Conservation (phyloP, 305 asterid genomes). For the Fraxinus platypoda region DNA sequence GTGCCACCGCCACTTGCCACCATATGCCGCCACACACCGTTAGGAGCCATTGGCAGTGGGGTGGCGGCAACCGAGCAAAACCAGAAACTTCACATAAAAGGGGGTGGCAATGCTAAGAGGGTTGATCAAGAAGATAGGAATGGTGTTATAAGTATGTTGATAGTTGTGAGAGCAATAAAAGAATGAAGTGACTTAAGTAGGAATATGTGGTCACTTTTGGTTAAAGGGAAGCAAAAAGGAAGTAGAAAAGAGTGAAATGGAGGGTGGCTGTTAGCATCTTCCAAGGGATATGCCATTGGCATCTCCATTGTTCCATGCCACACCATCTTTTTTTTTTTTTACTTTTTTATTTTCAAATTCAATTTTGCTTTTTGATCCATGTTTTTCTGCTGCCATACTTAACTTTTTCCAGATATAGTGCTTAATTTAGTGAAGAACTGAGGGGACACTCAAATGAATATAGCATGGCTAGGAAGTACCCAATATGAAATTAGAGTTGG, state of each 20-base stretch:
- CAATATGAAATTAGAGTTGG: not conserved
- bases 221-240: conserved; percentile 32
- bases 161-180: conserved; percentile 28
- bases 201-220: conserved; percentile 37
- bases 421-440: not conserved
- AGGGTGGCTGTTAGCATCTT: conserved; percentile 43
- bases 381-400: not conserved
- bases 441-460: not conserved
- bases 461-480: not conserved
- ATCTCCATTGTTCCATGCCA: conserved; percentile 38
- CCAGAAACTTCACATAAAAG: not conserved
- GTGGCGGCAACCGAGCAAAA: not conserved
- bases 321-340: not conserved
- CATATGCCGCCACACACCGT: conserved; percentile 21
- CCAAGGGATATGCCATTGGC: conserved; percentile 59
- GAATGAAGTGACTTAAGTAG: conserved; percentile 37
- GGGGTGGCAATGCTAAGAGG: conserved; percentile 34
- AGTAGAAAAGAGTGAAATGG: conserved; percentile 14
- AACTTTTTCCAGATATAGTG: not conserved
- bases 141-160: conserved; percentile 23
- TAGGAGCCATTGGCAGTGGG: not conserved
- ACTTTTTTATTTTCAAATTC: not conserved
- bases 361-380: conserved; percentile 7
- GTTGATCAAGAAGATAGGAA: conserved; percentile 26
- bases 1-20: conserved; percentile 20